Percentiles rank a stretch among this genome's conserved stretches.
Evolutionary conservation across 305 asterid species (phyloP).

Genomic region (Fraxinus nigra): DNA sequence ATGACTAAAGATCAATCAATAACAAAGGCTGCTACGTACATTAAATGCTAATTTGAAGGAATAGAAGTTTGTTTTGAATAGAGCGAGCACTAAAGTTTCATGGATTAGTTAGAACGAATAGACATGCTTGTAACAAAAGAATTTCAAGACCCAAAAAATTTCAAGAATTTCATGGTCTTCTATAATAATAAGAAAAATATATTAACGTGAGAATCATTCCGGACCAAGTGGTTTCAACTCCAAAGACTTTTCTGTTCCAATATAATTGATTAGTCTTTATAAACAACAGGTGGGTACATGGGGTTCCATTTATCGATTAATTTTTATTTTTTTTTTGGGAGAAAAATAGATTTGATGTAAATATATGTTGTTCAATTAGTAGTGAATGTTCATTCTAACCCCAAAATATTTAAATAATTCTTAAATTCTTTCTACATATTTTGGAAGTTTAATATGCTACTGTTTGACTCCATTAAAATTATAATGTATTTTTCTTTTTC

Average conservation of each 20-base stretch:
- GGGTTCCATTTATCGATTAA: not conserved
- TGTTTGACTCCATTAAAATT: no score
- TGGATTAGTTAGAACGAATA: no score
- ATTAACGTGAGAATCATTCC: not conserved
- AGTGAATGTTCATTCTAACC: not conserved
- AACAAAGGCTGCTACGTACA: not conserved
- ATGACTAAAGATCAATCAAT: not conserved
- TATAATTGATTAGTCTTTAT: not conserved
- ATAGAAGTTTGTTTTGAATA: not conserved
- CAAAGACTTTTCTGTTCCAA: not conserved
- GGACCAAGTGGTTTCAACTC: not conserved
- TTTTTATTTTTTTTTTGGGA: not conserved
- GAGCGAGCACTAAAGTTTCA: no score
- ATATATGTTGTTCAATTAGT: not conserved
- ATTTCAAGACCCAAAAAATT: not conserved
- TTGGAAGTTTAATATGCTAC: not conserved
- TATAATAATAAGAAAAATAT: no score
- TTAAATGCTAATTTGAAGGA: not conserved
- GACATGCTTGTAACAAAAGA: no score
- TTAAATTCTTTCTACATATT: not conserved
- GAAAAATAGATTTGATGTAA: not conserved
- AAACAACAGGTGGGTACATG: not conserved
- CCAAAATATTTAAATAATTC: not conserved
- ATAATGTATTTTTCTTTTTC: no score
- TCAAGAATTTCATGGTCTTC: no score